phyloP scores from a whole-genome alignment of 176 grass and related monocot species.

The Oryza nivara region DNA sequence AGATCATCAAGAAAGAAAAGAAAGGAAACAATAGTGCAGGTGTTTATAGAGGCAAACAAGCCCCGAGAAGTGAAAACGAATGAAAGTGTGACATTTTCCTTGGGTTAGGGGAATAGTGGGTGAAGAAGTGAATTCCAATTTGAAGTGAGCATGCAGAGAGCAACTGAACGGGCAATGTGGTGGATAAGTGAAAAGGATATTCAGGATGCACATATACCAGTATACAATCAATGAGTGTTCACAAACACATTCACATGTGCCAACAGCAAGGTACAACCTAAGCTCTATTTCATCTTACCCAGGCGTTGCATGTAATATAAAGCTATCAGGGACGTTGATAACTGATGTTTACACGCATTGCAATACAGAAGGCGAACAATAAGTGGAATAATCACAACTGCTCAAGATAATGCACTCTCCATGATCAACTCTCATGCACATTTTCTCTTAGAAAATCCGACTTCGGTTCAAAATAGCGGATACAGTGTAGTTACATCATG shows the following conservation, averaged over 20 bases:
- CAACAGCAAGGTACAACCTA: background rate
- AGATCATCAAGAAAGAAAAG: background rate
- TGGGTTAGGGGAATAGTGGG: too few relatives aligned
- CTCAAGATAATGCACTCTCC: background rate
- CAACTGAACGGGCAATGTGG: background rate
- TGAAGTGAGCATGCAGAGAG: background rate
- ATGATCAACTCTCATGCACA: background rate
- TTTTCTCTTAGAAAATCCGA: background rate
- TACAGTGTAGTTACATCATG: conserved; percentile 30
- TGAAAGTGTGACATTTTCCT: too few relatives aligned
- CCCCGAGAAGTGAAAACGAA: too few relatives aligned
- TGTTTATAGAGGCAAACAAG: too few relatives aligned
- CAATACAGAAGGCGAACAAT: background rate
- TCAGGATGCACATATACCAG: background rate
- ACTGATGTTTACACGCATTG: background rate
- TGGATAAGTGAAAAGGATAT: background rate
- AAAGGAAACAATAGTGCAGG: too few relatives aligned
- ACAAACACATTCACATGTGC: background rate
- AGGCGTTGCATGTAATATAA: background rate
- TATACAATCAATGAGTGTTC: background rate
- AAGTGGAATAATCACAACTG: too few relatives aligned
- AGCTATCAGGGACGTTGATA: background rate
- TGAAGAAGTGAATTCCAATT: background rate
- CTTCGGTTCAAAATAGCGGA: conserved; percentile 11
- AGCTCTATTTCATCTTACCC: background rate